Conservation (phyloP, 345 rosid genomes). For the Xanthoceras sorbifolium region DNA sequence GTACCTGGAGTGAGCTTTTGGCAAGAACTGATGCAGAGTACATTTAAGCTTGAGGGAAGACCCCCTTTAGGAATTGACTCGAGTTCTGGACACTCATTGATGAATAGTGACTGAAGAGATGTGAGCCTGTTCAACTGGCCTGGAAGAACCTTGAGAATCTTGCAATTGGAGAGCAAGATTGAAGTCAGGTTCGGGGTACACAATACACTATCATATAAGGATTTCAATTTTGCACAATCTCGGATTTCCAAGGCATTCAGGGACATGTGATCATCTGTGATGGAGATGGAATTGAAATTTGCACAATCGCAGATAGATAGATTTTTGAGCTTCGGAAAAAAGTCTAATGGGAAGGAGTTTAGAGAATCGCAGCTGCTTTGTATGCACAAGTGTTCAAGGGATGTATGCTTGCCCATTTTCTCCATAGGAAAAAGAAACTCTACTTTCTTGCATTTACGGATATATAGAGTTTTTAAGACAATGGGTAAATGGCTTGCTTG, state of each 20-base stretch:
- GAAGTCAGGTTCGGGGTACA: slow-evolving; percentile 36
- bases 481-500: slow-evolving; percentile 21
- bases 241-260: slow-evolving; percentile 19
- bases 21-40: slow-evolving; percentile 33
- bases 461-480: slow-evolving; percentile 29
- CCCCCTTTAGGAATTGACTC: slow-evolving; percentile 31
- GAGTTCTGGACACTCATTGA: slow-evolving; percentile 34
- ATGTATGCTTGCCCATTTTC: slow-evolving; percentile 23
- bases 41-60: slow-evolving; percentile 29
- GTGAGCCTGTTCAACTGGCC: slow-evolving; percentile 29
- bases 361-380: slow-evolving; percentile 36
- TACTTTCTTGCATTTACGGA: slow-evolving; percentile 36
- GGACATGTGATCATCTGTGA: background rate
- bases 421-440: slow-evolving; percentile 21
- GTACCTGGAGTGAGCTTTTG: slow-evolving; percentile 29
- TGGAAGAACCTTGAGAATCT: slow-evolving; percentile 34
- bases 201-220: slow-evolving; percentile 31
- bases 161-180: slow-evolving; percentile 38
- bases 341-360: slow-evolving; percentile 18
- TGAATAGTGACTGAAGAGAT: slow-evolving; percentile 31
- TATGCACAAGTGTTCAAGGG: slow-evolving; percentile 33
- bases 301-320: slow-evolving; percentile 31
- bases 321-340: slow-evolving; percentile 33
- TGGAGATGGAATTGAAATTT: background rate
- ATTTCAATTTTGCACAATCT: slow-evolving; percentile 33